A percentile compares a stretch with the other conserved stretches of the same genome.
These are phyloP conservation scores for Carex parvula DNA, from an alignment of 176 grass and related monocot genomes.

Conservation along the genomic window DNA sequence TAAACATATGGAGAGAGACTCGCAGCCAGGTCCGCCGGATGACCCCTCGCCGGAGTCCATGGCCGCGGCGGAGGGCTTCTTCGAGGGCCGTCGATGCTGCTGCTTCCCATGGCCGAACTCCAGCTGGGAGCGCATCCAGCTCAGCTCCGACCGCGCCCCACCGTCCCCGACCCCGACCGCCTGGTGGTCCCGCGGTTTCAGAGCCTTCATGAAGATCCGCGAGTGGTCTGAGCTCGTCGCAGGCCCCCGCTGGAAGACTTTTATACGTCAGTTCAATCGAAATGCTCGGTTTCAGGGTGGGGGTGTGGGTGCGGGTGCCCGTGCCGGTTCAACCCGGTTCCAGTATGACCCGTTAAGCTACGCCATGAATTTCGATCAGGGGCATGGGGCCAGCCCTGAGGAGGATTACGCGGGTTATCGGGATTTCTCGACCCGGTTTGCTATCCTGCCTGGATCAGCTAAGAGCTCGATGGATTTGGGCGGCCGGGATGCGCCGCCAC, in stretches of 20 bases:
- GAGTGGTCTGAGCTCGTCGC: slow-evolving; percentile 98
- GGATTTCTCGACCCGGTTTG: slow-evolving; percentile 75
- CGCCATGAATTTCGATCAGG: slow-evolving; percentile 97
- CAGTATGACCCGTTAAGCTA: slow-evolving; percentile 82
- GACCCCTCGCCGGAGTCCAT: not conserved
- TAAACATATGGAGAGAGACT: slow-evolving; percentile 8
- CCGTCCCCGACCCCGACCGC: slow-evolving; percentile 12
- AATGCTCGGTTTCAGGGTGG: not conserved
- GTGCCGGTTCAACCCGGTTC: slow-evolving; percentile 1
- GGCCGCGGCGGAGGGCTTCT: slow-evolving; percentile 42
- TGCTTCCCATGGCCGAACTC: slow-evolving; percentile 55
- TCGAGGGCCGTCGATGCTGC: slow-evolving; percentile 44
- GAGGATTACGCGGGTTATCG: slow-evolving; percentile 35
- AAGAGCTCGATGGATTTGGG: slow-evolving; percentile 60
- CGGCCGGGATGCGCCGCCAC: slow-evolving; percentile 43
- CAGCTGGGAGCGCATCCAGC: slow-evolving; percentile 26
- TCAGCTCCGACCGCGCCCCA: slow-evolving; percentile 26
- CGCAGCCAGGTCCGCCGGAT: not conserved
- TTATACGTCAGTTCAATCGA: slow-evolving; percentile 74
- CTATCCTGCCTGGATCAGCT: slow-evolving; percentile 33
- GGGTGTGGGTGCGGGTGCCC: slow-evolving; percentile 8
- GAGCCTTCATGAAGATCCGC: slow-evolving; percentile 63
- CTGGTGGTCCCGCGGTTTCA: slow-evolving; percentile 65
- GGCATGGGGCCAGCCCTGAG: slow-evolving; percentile 45
- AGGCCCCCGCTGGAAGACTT: slow-evolving; percentile 94